Conservation (phyloP, 2,329 filamentous ascomycete species). For the Sporothrix luriei region DNA sequence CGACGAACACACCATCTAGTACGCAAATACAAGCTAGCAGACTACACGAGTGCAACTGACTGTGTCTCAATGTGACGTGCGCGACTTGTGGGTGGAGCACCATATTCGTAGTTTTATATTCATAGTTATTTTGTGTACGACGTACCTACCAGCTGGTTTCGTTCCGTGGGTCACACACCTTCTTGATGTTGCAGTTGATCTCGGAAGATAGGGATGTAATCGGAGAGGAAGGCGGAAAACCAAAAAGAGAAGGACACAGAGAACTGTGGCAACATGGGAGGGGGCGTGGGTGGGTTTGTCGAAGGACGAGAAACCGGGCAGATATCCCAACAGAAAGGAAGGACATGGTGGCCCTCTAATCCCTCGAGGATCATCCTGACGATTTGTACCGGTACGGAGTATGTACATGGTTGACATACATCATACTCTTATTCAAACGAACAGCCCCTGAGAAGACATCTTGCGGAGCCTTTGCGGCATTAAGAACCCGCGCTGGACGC, state of each 20-base stretch:
- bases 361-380: neutral
- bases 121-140: conserved; percentile 13
- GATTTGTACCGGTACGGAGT: conserved; percentile 7
- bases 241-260: neutral
- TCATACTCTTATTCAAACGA: too few species aligned
- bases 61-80: neutral
- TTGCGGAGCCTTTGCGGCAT: neutral
- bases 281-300: conserved; percentile 5
- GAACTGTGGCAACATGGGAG: neutral
- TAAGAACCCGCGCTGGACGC: neutral
- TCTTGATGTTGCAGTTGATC: conserved; percentile 27
- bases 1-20: neutral
- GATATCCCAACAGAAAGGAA: conserved; percentile 13
- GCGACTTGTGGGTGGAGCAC: neutral
- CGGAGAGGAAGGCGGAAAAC: too few species aligned
- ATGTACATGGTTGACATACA: too few species aligned
- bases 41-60: neutral
- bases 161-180: conserved; percentile 1
- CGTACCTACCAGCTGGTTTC: neutral
- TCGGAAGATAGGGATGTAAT: neutral
- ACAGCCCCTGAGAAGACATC: too few species aligned
- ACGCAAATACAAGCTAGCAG: neutral
- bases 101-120: neutral
- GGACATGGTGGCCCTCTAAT: neutral
- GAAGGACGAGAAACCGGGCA: neutral